These are phyloP conservation scores for Parmelia sp. DNA, from an alignment of 495 filamentous ascomycete genomes.

Conservation along the genomic window DNA sequence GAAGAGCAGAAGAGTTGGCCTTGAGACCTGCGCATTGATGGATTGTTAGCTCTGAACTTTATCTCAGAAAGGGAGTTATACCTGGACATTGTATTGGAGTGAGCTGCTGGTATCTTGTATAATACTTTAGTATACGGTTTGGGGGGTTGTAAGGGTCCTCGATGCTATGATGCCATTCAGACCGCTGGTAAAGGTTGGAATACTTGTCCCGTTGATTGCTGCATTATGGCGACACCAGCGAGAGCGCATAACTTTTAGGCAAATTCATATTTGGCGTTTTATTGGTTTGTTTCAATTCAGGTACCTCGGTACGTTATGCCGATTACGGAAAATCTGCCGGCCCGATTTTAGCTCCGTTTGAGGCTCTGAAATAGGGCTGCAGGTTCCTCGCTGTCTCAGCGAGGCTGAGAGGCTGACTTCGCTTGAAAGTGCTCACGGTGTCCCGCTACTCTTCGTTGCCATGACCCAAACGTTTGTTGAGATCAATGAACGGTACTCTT, in stretches of 20 bases:
- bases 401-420: no score
- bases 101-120: not conserved
- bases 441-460: not conserved
- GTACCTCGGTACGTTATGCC: no score
- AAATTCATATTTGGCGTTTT: not conserved
- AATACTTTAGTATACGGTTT: not conserved
- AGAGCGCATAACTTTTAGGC: not conserved
- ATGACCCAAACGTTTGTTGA: not conserved
- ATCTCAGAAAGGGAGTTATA: not conserved
- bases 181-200: not conserved
- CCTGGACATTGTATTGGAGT: not conserved
- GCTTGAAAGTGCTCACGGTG: not conserved
- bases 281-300: not conserved
- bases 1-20: not conserved
- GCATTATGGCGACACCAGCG: not conserved
- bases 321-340: slow-evolving; percentile 3
- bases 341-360: not conserved
- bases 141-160: not conserved
- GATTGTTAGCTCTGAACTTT: not conserved
- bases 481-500: not conserved
- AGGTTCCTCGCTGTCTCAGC: not conserved
- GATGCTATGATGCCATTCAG: not conserved
- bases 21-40: not conserved
- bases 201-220: no score
- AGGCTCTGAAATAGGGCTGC: not conserved